Percentiles rank a stretch among this genome's conserved stretches.
Evolutionary conservation across 129 eudicot species (phyloP).

Genomic region (Glebionis coronaria): DNA sequence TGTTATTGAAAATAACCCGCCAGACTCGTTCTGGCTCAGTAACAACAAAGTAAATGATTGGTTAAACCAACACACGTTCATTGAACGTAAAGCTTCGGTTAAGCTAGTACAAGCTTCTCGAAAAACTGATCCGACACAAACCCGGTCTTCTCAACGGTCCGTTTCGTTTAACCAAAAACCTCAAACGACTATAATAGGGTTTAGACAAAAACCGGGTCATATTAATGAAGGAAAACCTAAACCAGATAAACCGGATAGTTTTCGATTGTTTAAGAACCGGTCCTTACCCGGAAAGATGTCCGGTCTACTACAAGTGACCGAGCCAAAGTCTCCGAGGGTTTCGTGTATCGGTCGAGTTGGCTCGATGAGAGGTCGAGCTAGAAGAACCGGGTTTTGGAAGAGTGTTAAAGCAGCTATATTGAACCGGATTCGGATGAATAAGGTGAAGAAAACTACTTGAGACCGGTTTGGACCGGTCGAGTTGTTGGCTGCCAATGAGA

Average conservation of each 20-base stretch:
- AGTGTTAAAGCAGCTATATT: slow-evolving; percentile 27
- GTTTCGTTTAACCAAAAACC: slow-evolving; percentile 33
- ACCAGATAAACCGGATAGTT: slow-evolving; percentile 19
- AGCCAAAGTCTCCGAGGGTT: slow-evolving; percentile 57
- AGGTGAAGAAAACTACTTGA: neutral
- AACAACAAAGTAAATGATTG: slow-evolving; percentile 41
- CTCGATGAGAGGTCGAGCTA: slow-evolving; percentile 29
- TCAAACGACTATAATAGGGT: slow-evolving; percentile 38
- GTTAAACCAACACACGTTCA: slow-evolving; percentile 44
- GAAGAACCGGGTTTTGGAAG: slow-evolving; percentile 42
- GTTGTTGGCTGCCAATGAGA: slow-evolving; percentile 24
- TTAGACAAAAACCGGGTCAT: slow-evolving; percentile 29
- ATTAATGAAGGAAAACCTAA: slow-evolving; percentile 5
- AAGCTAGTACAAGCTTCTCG: slow-evolving; percentile 35
- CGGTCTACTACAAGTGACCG: slow-evolving; percentile 23
- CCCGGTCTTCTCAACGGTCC: slow-evolving; percentile 33
- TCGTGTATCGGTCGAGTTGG: slow-evolving; percentile 59
- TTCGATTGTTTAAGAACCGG: slow-evolving; percentile 40
- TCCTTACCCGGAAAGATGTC: slow-evolving; percentile 39
- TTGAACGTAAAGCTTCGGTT: slow-evolving; percentile 46
- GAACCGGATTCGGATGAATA: slow-evolving; percentile 28
- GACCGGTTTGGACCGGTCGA: slow-evolving; percentile 2
- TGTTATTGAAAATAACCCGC: slow-evolving; percentile 28
- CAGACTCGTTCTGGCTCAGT: slow-evolving; percentile 55
- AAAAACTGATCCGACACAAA: slow-evolving; percentile 28